Percentiles rank a stretch among this genome's conserved stretches.
Evolutionary conservation across 2,329 filamentous ascomycete genomes (phyloP).

Genomic region (Alternaria alternata): DNA sequence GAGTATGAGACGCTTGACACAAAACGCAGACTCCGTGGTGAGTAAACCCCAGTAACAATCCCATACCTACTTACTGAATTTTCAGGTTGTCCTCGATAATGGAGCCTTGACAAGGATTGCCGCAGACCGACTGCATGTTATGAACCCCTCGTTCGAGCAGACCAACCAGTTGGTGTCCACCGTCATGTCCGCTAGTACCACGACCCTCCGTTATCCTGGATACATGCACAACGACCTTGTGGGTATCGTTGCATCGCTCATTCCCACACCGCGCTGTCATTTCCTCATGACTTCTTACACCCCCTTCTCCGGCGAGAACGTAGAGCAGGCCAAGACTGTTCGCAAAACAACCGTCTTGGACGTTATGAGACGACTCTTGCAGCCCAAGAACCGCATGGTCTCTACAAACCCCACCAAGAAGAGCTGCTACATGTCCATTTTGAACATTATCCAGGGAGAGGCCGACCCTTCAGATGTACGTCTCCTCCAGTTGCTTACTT

Average conservation of each 20-base stretch:
- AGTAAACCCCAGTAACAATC: constrained; percentile 28
- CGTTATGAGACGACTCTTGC: constrained; percentile 93
- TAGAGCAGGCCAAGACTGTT: constrained; percentile 96
- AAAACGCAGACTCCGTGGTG: constrained; percentile 95
- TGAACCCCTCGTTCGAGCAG: constrained; percentile 94
- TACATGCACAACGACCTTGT: constrained; percentile 99
- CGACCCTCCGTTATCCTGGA: constrained; percentile 92
- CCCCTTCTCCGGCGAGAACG: constrained; percentile 93
- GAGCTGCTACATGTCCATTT: constrained; percentile 98
- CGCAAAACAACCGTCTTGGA: constrained; percentile 98
- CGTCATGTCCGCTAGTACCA: constrained; percentile 98
- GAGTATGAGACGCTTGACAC: constrained; percentile 86
- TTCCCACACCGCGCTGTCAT: constrained; percentile 94
- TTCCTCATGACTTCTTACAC: constrained; percentile 99
- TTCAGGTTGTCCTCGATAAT: constrained; percentile 86
- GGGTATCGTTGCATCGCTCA: constrained; percentile 93
- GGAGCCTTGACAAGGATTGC: constrained; percentile 93
- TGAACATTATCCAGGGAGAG: constrained; percentile 99
- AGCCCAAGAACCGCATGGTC: constrained; percentile 99
- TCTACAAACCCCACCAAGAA: constrained; percentile 94
- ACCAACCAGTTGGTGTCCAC: constrained; percentile 95
- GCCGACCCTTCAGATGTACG: constrained; percentile 90
- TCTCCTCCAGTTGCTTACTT: not conserved
- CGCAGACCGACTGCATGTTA: constrained; percentile 90
- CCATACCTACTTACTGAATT: constrained; percentile 28